Conservation (phyloP, 345 rosid genomes). For the Adansonia digitata region DNA sequence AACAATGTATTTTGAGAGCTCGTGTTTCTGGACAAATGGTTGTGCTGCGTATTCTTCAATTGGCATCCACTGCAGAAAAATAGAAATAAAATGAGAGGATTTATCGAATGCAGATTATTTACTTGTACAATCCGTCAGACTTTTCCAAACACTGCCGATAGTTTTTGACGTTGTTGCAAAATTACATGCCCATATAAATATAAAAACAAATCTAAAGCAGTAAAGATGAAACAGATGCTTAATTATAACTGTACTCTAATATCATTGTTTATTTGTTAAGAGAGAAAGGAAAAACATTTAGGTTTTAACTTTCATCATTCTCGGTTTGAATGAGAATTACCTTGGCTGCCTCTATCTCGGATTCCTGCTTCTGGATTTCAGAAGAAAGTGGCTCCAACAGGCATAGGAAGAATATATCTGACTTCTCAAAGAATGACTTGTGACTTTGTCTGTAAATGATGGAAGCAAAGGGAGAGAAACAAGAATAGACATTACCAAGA, state of each 20-base stretch:
- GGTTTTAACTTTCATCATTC: background rate
- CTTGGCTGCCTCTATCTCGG: constrained; percentile 70
- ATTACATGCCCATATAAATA: background rate
- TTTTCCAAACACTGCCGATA: background rate
- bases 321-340: constrained; percentile 23
- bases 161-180: background rate
- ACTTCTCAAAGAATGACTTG: constrained; percentile 61
- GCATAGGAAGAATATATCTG: constrained; percentile 76
- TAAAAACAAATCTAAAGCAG: background rate
- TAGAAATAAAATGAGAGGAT: background rate
- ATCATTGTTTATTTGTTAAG: background rate
- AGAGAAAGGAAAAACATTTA: background rate
- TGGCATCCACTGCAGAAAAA: constrained; percentile 69
- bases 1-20: constrained; percentile 26
- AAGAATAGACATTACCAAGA: background rate
- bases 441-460: constrained; percentile 56
- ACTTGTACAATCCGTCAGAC: background rate
- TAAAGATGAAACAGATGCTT: background rate
- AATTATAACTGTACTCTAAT: background rate
- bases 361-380: constrained; percentile 55
- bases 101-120: background rate
- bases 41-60: constrained; percentile 32
- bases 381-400: constrained; percentile 60
- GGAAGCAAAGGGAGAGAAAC: background rate
- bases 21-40: constrained; percentile 29